Conservation (phyloP, 164 flowering plant genomes). For the Protea cynaroides region DNA sequence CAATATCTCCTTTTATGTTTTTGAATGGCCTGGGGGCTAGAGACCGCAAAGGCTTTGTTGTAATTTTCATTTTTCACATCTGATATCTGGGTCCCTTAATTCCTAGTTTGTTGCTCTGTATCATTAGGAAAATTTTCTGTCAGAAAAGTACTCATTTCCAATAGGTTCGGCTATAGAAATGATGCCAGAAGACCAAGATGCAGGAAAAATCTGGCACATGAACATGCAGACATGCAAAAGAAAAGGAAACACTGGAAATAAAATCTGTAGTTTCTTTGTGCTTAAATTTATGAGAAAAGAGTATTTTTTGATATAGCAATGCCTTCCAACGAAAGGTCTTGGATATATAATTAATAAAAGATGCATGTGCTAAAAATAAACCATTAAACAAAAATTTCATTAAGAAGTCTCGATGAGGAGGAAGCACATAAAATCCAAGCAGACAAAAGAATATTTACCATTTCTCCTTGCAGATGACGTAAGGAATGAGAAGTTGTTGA, state of each 20-base stretch:
- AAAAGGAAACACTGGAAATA: too few relatives aligned
- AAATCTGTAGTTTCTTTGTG: too few relatives aligned
- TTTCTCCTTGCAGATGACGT: slow-evolving; percentile 62
- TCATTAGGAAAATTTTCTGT: not conserved
- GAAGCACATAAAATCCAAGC: slow-evolving; percentile 1
- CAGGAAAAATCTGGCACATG: not conserved
- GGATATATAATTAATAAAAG: not conserved
- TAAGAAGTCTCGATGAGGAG: not conserved
- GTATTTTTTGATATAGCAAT: too few relatives aligned
- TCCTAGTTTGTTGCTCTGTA: too few relatives aligned
- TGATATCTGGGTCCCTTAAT: too few relatives aligned
- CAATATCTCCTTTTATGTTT: too few relatives aligned
- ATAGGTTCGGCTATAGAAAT: not conserved
- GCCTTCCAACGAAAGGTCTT: too few relatives aligned
- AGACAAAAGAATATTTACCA: slow-evolving; percentile 32
- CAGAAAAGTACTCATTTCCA: not conserved
- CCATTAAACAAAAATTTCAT: not conserved
- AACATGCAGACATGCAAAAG: not conserved
- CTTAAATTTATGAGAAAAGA: too few relatives aligned
- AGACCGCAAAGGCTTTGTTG: too few relatives aligned
- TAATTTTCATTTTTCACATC: too few relatives aligned
- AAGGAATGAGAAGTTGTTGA: slow-evolving; percentile 40
- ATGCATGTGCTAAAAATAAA: too few relatives aligned
- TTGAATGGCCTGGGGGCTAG: too few relatives aligned
- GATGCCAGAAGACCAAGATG: not conserved